Base-by-base conservation (phyloP, 2,329 filamentous ascomycete genomes). In the Exophiala bonariae region DNA sequence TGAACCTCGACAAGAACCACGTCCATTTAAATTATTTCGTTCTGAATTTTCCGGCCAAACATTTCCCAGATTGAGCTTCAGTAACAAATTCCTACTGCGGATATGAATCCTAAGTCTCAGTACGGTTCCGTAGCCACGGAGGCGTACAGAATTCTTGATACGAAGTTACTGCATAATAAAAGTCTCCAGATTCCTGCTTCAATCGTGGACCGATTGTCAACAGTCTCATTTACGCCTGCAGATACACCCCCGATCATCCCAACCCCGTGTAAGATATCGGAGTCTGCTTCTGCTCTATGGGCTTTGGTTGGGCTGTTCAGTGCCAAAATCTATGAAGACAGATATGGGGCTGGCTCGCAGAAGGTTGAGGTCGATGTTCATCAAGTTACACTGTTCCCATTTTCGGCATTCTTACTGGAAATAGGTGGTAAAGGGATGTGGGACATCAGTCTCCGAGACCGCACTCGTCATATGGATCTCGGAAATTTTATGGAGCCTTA, bases 301-400 rank as follows among this genome's bases (percentile, higher is more conserved):
- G n/a, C 9, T 31, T 31, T 8, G 9, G n/a, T 31, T 31, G 28
- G 28, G n/a, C 8, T 31, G 28, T 31, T 31, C n/a, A n/a, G 9
- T 9, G n/a, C 9, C n/a, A n/a, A 8, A 8, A 31, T 31, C 28
- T 31, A n/a, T 31, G 9, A 31, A 31, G 28, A 31, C 8, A 8
- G 28, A 31, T 31, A 50, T 50, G 2, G 36, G 67, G 0, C 55
- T 59, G 0, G 47, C 56, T 3, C 62, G 60, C 2, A 38, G 14
- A 38, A 19, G 8, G 13, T 38, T 10, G 20, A 16, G 18, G 16
- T 38, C 4, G 35, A 38, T 20, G 18, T 38, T 13, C 20, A 38
- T 20, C n/a, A n/a, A 19, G 35, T 18, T 13, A 17, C 35, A 7
- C 35, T 38, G 4, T 17, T 38, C 14, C 35, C 20, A 16, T 18